Evolutionary conservation across 2,329 filamentous ascomycete species (phyloP).

Genomic region (Didymella arachidicola): DNA sequence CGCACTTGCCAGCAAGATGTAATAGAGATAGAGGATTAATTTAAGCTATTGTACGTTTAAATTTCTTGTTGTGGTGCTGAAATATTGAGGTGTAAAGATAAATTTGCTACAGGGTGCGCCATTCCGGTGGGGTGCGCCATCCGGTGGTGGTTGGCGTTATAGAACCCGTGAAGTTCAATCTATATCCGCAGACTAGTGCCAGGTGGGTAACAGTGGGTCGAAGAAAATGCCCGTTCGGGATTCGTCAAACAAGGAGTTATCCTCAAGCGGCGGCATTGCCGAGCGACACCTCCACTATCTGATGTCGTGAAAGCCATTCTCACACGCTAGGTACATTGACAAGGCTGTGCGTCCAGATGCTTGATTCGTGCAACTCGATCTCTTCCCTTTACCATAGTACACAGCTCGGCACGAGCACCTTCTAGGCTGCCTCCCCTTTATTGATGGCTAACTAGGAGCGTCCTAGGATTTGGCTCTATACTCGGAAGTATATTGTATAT

Average conservation of each 20-base stretch:
- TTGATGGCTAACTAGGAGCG: neutral
- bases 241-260: constrained; percentile 4
- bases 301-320: neutral
- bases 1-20: too few relatives aligned
- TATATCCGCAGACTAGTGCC: constrained; percentile 10
- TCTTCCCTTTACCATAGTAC: too few relatives aligned
- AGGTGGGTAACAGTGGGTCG: constrained; percentile 5
- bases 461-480: neutral
- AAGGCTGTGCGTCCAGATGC: neutral
- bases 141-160: too few relatives aligned
- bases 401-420: neutral
- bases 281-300: constrained; percentile 4
- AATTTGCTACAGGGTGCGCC: too few relatives aligned
- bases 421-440: neutral
- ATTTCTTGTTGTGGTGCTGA: too few relatives aligned
- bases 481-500: neutral
- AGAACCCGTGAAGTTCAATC: constrained; percentile 1
- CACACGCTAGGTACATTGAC: too few relatives aligned
- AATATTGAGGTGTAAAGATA: too few relatives aligned
- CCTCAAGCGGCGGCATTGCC: constrained; percentile 3
- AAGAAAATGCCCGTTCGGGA: constrained; percentile 1
- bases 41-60: too few relatives aligned
- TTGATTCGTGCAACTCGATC: neutral
- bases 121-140: too few relatives aligned
- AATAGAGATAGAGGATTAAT: too few relatives aligned